Percentiles rank a stretch among this genome's conserved stretches.
Evolutionary conservation across 371 early-diverging fungal species (phyloP).

Genomic region (Chytridiales sp.): DNA sequence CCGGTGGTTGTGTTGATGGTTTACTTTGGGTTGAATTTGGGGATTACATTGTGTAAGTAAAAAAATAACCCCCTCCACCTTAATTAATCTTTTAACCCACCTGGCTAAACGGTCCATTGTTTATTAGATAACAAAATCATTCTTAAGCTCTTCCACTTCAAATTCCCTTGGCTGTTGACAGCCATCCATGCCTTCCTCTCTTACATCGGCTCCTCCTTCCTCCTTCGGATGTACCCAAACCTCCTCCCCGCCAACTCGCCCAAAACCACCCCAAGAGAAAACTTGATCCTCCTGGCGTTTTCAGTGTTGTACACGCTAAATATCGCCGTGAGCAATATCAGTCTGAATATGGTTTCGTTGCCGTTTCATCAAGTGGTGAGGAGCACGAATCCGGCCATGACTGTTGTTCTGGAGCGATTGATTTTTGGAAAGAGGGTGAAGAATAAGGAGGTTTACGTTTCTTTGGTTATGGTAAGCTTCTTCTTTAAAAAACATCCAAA

Average conservation of each 20-base stretch:
- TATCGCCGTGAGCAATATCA: conserved; percentile 84
- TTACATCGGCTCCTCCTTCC: conserved; percentile 51
- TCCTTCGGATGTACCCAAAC: conserved; percentile 1
- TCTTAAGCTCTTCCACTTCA: conserved; percentile 67
- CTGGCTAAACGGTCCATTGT: conserved; percentile 3
- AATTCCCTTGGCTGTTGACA: conserved; percentile 86
- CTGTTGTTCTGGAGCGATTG: conserved; percentile 62
- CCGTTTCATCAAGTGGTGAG: conserved; percentile 87
- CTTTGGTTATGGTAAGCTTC: conserved; percentile 57
- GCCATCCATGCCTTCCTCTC: conserved; percentile 79
- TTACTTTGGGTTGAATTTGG: conserved; percentile 78
- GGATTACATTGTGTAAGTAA: conserved; percentile 67
- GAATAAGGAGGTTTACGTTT: conserved; percentile 54
- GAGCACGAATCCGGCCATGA: conserved; percentile 83
- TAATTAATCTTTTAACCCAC: neutral
- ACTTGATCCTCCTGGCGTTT: conserved; percentile 70
- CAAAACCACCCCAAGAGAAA: conserved; percentile 44
- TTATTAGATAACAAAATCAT: conserved; percentile 73
- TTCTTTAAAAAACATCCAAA: neutral
- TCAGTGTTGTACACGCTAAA: conserved; percentile 86
- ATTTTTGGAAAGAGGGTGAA: conserved; percentile 62
- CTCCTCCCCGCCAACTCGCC: neutral
- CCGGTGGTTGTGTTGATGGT: conserved; percentile 57
- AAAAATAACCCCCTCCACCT: neutral
- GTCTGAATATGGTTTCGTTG: conserved; percentile 64